phyloP scores from a whole-genome alignment of 495 filamentous ascomycete genomes.

The Cladorrhinum samala region DNA sequence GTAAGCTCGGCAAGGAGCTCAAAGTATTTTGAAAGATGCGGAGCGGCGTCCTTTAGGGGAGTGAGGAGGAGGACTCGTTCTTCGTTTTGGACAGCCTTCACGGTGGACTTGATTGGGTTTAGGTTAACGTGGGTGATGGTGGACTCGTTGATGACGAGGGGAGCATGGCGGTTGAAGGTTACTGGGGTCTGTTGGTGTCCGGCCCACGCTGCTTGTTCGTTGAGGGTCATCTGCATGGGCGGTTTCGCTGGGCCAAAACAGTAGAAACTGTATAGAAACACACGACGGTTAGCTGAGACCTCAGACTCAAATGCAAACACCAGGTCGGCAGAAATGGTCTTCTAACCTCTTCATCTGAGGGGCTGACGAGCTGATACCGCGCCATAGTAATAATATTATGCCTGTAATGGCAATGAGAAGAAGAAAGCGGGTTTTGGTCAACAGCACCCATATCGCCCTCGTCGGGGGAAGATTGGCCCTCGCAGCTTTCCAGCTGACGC shows the following conservation, averaged over 20 bases:
- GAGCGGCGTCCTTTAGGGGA: constrained; percentile 82
- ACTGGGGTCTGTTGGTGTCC: constrained; percentile 85
- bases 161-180: constrained; percentile 89
- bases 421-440: constrained; percentile 75
- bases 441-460: constrained; percentile 67
- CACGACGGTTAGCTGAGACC: constrained; percentile 6
- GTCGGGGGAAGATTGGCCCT: constrained; percentile 74
- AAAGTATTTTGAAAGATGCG: constrained; percentile 80
- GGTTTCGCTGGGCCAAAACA: constrained; percentile 92
- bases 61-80: constrained; percentile 95
- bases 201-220: constrained; percentile 86
- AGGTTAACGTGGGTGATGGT: constrained; percentile 76
- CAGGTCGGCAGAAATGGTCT: constrained; percentile 3
- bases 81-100: constrained; percentile 65
- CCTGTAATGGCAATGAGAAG: constrained; percentile 66
- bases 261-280: constrained; percentile 63
- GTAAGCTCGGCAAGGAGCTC: constrained; percentile 84
- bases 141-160: constrained; percentile 72
- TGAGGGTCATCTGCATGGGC: constrained; percentile 86
- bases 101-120: constrained; percentile 77
- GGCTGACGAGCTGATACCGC: constrained; percentile 73
- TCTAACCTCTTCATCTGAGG: constrained; percentile 89
- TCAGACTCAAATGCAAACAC: neutral
- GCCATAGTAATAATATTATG: constrained; percentile 81
- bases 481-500: constrained; percentile 89